phyloP scores from a whole-genome alignment of 192 early-diverging fungal genomes.

The Coemansia reversa region DNA sequence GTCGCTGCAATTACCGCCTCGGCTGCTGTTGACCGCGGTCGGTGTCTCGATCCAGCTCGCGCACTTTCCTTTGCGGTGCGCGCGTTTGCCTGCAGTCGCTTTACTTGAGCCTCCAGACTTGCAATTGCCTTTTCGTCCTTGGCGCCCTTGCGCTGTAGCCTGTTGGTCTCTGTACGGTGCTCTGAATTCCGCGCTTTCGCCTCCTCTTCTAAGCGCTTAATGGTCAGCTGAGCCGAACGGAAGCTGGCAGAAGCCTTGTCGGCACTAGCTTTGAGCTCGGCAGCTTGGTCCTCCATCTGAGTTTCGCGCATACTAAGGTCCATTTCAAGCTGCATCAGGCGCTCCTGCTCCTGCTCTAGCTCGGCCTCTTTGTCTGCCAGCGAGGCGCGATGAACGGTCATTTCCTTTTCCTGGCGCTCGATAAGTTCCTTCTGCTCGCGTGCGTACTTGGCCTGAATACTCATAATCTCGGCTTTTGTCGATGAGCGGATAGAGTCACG shows the following conservation, averaged over 20 bases:
- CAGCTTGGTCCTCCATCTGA: constrained; percentile 49
- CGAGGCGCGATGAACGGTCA: constrained; percentile 30
- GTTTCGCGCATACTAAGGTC: constrained; percentile 41
- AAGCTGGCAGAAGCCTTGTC: constrained; percentile 17
- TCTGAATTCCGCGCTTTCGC: constrained; percentile 29
- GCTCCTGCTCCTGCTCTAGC: constrained; percentile 50
- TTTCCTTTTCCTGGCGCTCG: constrained; percentile 37
- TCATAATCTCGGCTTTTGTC: constrained; percentile 51
- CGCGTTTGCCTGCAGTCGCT: constrained; percentile 22
- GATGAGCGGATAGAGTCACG: constrained; percentile 49
- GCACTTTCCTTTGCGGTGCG: constrained; percentile 18
- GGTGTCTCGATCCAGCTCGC: constrained; percentile 13
- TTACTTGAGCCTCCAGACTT: constrained; percentile 31
- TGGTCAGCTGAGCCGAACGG: constrained; percentile 14
- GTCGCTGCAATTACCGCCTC: constrained; percentile 43
- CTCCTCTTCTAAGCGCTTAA: constrained; percentile 33
- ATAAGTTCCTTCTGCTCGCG: constrained; percentile 41
- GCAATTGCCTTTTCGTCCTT: constrained; percentile 35
- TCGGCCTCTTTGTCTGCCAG: constrained; percentile 40
- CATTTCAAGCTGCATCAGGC: constrained; percentile 52
- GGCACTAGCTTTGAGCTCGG: constrained; percentile 34
- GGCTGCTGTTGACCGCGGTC: constrained; percentile 46
- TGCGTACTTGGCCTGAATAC: constrained; percentile 48
- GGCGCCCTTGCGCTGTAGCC: constrained; percentile 22
- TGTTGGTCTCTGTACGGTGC: constrained; percentile 22